phyloP scores from a whole-genome alignment of 768 basidiomycete genomes.

The Coprinellus micaceus region DNA sequence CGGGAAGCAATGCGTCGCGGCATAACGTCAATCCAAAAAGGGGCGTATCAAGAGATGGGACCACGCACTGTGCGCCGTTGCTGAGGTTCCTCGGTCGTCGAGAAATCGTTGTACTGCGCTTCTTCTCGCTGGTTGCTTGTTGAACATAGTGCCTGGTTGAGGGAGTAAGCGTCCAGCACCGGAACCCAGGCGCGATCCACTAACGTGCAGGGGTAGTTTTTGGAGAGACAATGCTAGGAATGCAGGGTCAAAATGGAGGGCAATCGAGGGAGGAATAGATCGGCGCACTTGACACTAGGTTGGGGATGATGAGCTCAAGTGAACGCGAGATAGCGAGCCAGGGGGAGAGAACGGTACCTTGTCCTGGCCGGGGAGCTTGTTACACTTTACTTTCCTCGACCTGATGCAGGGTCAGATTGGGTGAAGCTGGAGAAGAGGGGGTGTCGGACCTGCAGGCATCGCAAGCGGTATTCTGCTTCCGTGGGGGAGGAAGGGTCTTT shows the following conservation, averaged over 20 bases:
- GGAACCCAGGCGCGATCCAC: conserved; percentile 22
- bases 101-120: conserved; percentile 52
- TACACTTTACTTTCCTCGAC: conserved; percentile 86
- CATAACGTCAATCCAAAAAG: conserved; percentile 4
- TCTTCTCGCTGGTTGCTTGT: conserved; percentile 83
- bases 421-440: conserved; percentile 3
- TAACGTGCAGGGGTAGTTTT: conserved; percentile 91
- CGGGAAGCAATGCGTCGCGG: conserved; percentile 3
- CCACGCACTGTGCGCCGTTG: conserved; percentile 22
- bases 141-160: conserved; percentile 67
- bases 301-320: conserved; percentile 6
- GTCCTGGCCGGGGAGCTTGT: conserved; percentile 76
- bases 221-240: conserved; percentile 73
- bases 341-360: conserved; percentile 48
- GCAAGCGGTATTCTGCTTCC: conserved; percentile 92
- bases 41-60: conserved; percentile 16
- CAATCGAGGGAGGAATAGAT: conserved; percentile 10
- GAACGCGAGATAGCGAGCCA: conserved; percentile 6
- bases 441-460: conserved; percentile 77
- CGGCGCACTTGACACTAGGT: conserved; percentile 67
- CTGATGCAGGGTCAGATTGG: conserved; percentile 34
- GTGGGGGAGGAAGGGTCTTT: conserved; percentile 75
- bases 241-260: conserved; percentile 16
- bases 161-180: conserved; percentile 1
- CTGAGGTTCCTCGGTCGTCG: conserved; percentile 67